Percentiles rank a stretch among this genome's conserved stretches.
Evolutionary conservation across 768 basidiomycete species (phyloP).

Genomic region (Xerocomus brunneocitrinus): DNA sequence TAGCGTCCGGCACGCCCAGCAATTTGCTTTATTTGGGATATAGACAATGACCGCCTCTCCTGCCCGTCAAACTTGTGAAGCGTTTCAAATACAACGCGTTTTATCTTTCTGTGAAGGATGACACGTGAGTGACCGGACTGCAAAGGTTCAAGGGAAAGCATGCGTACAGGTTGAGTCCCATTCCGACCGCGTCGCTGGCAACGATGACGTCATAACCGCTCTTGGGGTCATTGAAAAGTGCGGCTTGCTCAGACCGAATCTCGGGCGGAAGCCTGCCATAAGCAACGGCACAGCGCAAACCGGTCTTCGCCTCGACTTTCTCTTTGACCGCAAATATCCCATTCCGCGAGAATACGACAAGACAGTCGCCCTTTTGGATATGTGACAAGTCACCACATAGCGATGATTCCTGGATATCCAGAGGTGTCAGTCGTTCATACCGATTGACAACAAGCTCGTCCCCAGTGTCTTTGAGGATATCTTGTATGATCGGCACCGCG

Average conservation of each 20-base stretch:
- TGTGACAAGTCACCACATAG: slow-evolving; percentile 56
- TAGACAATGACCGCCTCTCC: slow-evolving; percentile 44
- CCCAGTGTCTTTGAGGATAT: slow-evolving; percentile 67
- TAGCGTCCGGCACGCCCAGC: slow-evolving; percentile 92
- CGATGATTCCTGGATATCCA: slow-evolving; percentile 62
- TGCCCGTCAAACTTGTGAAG: slow-evolving; percentile 63
- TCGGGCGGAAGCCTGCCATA: slow-evolving; percentile 93
- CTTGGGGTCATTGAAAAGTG: slow-evolving; percentile 79
- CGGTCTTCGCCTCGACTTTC: slow-evolving; percentile 64
- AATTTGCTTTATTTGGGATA: slow-evolving; percentile 88
- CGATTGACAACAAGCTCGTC: slow-evolving; percentile 76
- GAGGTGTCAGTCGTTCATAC: slow-evolving; percentile 86
- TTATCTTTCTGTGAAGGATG: slow-evolving; percentile 67
- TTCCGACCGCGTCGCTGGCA: slow-evolving; percentile 93
- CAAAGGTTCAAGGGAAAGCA: background rate
- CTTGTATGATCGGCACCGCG: slow-evolving; percentile 73
- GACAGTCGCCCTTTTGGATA: slow-evolving; percentile 80
- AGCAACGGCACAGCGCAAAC: slow-evolving; percentile 82
- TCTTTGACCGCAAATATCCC: slow-evolving; percentile 75
- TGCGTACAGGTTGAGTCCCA: slow-evolving; percentile 93
- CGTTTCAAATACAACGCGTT: slow-evolving; percentile 73
- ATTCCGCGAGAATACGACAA: slow-evolving; percentile 78
- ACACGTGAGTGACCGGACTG: background rate
- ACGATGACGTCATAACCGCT: slow-evolving; percentile 88
- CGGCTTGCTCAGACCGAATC: slow-evolving; percentile 86